Conservation (phyloP, 768 basidiomycete species). For the Rossbeevera mucosa region DNA sequence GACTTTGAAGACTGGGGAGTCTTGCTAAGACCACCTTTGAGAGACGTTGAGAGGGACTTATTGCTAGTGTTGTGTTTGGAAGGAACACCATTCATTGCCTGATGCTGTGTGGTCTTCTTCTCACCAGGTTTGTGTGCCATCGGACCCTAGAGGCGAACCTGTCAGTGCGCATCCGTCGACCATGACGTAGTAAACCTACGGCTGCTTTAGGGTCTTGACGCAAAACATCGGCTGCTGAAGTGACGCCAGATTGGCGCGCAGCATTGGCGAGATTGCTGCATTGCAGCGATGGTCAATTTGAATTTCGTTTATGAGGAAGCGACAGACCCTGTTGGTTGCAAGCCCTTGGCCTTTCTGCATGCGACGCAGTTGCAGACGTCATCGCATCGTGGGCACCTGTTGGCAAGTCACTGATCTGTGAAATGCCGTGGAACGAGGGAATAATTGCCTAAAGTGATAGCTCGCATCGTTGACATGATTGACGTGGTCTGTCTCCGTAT, state of each 20-base stretch:
- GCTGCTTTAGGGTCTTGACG: conserved; percentile 30
- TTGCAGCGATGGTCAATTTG: conserved; percentile 7
- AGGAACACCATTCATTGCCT: not conserved
- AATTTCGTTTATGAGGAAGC: not conserved
- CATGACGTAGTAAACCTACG: conserved; percentile 17
- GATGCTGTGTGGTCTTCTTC: conserved; percentile 16
- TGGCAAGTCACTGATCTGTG: conserved; percentile 12
- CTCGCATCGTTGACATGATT: conserved; percentile 28
- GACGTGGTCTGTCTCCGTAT: conserved; percentile 27
- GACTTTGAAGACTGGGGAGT: conserved; percentile 7
- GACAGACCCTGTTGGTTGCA: conserved; percentile 55
- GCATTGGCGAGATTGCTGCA: conserved; percentile 36
- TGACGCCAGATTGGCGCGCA: conserved; percentile 36
- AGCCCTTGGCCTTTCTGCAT: conserved; percentile 62
- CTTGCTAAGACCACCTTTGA: conserved; percentile 8
- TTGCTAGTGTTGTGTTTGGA: conserved; percentile 2
- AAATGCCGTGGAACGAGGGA: conserved; percentile 5
- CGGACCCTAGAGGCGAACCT: conserved; percentile 21
- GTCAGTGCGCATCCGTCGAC: conserved; percentile 2
- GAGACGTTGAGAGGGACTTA: conserved; percentile 10
- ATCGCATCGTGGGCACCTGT: conserved; percentile 66
- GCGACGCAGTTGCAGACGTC: conserved; percentile 62
- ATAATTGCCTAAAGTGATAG: conserved; percentile 51
- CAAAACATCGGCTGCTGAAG: conserved; percentile 38
- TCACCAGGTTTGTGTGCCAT: conserved; percentile 25